These are phyloP conservation scores for Coniophora puteana DNA, from an alignment of 1,284 basidiomycete species.

Conservation along the genomic window DNA sequence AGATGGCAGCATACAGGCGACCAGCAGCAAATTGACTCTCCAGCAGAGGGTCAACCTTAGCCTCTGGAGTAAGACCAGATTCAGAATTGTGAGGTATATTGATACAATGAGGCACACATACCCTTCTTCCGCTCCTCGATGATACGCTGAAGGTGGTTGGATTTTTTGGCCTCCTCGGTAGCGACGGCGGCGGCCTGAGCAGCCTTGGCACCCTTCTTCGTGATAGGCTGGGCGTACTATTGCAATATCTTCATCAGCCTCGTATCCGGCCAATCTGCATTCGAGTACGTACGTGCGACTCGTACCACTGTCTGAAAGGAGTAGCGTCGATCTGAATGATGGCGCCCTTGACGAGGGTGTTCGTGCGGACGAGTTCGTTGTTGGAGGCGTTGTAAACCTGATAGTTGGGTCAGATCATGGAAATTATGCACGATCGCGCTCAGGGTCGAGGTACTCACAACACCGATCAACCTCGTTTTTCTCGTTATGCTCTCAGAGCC, in stretches of 20 bases:
- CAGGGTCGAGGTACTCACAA: slow-evolving; percentile 57
- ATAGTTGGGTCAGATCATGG: slow-evolving; percentile 2
- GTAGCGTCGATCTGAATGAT: slow-evolving; percentile 96
- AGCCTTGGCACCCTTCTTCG: slow-evolving; percentile 76
- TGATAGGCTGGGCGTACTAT: slow-evolving; percentile 89
- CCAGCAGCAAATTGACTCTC: slow-evolving; percentile 86
- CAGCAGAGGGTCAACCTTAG: slow-evolving; percentile 86
- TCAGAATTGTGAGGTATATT: slow-evolving; percentile 5
- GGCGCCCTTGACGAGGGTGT: slow-evolving; percentile 93
- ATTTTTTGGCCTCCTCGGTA: slow-evolving; percentile 79
- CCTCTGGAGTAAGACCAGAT: slow-evolving; percentile 43
- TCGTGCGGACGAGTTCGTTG: slow-evolving; percentile 98
- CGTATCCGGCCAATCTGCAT: slow-evolving; percentile 1
- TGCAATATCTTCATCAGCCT: slow-evolving; percentile 8
- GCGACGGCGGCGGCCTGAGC: slow-evolving; percentile 39
- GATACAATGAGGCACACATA: slow-evolving; percentile 26
- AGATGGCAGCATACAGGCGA: slow-evolving; percentile 85
- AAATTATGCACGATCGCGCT: background rate
- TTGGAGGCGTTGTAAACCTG: slow-evolving; percentile 97
- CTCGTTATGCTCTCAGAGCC: slow-evolving; percentile 87
- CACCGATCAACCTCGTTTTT: slow-evolving; percentile 93
- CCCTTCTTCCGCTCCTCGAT: slow-evolving; percentile 89
- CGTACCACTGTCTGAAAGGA: slow-evolving; percentile 98
- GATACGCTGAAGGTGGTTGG: slow-evolving; percentile 84
- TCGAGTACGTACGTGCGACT: slow-evolving; percentile 75